Base-by-base conservation (phyloP, 768 basidiomycete species). In the Cystobasidium onofrii region DNA sequence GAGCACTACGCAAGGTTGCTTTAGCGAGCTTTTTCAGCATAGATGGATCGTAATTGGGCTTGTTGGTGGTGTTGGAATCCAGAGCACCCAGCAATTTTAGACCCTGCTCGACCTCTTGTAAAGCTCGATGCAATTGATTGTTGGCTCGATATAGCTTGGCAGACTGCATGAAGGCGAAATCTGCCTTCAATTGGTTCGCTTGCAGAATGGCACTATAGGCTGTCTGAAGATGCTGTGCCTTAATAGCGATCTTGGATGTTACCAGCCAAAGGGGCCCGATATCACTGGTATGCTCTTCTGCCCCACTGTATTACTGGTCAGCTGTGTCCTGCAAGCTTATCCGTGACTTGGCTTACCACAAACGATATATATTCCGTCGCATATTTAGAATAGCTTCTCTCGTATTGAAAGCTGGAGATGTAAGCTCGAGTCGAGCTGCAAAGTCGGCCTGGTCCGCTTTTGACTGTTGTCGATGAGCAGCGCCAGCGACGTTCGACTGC, bases 161-260 rank as follows among this genome's bases (percentile, higher is more conserved):
- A 78, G 88, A 92, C 80, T 98, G 90, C 63, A 97, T 84, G 82
- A 94, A 96, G 20, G 88, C 86, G 79, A 89, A 92, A 0, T 85
- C 85, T 0, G 87, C 85, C 25, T 86, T 84, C 75, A 84, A 84
- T 78, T 91, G 88, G 71, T 88, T 86, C 0, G 93, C 92, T 81
- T 99, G 96, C 0, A 99, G 85, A 76, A 90, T 87, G 6, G 96
- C 93, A 78, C 91, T 96, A 80, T 98, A 99, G 1, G 96, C 92
- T 0, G 95, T 97, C 82, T 97, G 95, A 84, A 87, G 88, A 80
- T 98, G 93, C 0, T 91, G 90, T 1, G 93, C 90, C 80, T 97
- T 99, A 39, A 96, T 84, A 39, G 96, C 96, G 71, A 93, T 92
- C 80, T 94, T 97, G n/a, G 94, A 89, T 74, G 89, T 97, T 31